phyloP scores from a whole-genome alignment of 352 stramenopile species.

The Phytophthora quininea region DNA sequence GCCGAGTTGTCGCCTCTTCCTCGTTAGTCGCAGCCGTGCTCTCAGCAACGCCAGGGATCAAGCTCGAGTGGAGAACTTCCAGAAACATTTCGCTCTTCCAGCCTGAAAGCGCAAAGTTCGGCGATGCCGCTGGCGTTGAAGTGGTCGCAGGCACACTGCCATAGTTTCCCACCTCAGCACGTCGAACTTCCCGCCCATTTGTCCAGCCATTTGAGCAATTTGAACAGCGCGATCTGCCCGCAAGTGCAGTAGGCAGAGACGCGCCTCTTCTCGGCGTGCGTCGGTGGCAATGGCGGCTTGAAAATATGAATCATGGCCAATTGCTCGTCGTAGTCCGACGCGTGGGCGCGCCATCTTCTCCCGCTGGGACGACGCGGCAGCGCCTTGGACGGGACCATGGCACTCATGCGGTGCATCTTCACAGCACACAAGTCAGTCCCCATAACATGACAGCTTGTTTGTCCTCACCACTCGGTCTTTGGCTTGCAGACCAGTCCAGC shows the following conservation, averaged over 20 bases:
- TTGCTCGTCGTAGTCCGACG: conserved; percentile 49
- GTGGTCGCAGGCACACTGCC: background rate
- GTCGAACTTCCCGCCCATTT: conserved; percentile 28
- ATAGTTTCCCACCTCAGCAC: conserved; percentile 13
- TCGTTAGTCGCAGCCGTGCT: background rate
- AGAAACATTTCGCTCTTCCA: conserved; percentile 80
- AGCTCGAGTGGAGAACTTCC: conserved; percentile 68
- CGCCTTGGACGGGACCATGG: conserved; percentile 11
- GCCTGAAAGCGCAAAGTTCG: conserved; percentile 13
- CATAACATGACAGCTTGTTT: background rate
- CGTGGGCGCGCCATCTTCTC: conserved; percentile 34
- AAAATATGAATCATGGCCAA: conserved; percentile 38
- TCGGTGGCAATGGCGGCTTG: conserved; percentile 38
- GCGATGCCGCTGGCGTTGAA: background rate
- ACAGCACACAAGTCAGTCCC: conserved; percentile 10
- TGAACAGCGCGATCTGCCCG: conserved; percentile 74
- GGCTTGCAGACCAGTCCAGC: conserved; percentile 23
- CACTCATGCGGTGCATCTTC: conserved; percentile 29
- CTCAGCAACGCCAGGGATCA: conserved; percentile 9
- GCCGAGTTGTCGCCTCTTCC: conserved; percentile 5
- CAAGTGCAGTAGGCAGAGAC: conserved; percentile 75
- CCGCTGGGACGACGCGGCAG: conserved; percentile 32
- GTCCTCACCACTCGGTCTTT: conserved; percentile 26
- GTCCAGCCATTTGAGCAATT: conserved; percentile 75
- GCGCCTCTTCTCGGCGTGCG: conserved; percentile 46